Evolutionary conservation across 192 early-diverging fungal genomes (phyloP).

Genomic region (Coemansia sp.): DNA sequence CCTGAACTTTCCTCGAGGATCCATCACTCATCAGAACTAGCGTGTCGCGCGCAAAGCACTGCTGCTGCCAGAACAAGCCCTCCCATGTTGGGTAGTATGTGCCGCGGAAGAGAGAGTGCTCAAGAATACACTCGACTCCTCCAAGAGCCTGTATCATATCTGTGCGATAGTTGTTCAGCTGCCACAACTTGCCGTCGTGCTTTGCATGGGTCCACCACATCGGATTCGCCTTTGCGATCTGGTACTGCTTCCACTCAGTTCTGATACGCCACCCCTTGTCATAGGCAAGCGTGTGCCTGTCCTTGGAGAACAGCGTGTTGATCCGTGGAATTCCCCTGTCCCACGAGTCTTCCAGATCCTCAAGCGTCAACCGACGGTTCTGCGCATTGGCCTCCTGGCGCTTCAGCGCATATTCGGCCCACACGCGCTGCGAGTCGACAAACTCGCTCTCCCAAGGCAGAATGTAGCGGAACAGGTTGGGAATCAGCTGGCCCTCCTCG

Average conservation of each 20-base stretch:
- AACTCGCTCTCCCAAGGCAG: conserved; percentile 99
- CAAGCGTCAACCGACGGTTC: conserved; percentile 95
- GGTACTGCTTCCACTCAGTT: conserved; percentile 97
- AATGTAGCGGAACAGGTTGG: conserved; percentile 96
- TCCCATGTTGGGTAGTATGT: conserved; percentile 99
- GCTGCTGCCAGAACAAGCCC: conserved; percentile 97
- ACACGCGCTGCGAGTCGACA: conserved; percentile 97
- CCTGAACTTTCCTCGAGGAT: conserved; percentile 41
- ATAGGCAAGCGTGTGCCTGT: conserved; percentile 97
- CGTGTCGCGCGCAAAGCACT: conserved; percentile 55
- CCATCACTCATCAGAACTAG: conserved; percentile 57
- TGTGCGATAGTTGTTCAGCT: conserved; percentile 96
- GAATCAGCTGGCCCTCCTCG: conserved; percentile 95
- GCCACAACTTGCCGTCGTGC: conserved; percentile 91
- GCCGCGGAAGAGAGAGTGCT: conserved; percentile 98
- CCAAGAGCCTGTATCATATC: conserved; percentile 99
- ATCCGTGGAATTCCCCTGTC: conserved; percentile 98
- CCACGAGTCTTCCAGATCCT: conserved; percentile 98
- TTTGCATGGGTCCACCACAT: conserved; percentile 89
- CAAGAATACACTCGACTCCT: conserved; percentile 97
- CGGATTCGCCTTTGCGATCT: conserved; percentile 91
- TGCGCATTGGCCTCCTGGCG: conserved; percentile 95
- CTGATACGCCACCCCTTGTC: conserved; percentile 99
- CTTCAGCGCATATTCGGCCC: conserved; percentile 98
- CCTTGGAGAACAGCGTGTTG: conserved; percentile 98